Evolutionary conservation across 2,329 filamentous ascomycete species (phyloP).

Genomic region (Colletotrichum sp.): DNA sequence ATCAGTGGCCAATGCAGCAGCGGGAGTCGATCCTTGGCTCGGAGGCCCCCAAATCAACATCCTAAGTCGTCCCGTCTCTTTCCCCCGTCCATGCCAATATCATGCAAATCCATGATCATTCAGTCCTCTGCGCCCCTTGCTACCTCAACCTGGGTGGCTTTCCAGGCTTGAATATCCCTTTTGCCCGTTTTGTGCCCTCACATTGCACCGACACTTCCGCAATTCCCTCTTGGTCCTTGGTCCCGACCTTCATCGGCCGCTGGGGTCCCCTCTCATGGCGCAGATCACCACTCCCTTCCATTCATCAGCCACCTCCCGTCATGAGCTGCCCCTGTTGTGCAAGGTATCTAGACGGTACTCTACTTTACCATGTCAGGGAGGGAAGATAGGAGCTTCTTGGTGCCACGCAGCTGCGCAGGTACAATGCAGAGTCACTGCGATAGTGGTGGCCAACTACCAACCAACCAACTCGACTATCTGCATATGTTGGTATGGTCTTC

Average conservation of each 20-base stretch:
- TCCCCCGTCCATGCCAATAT: background rate
- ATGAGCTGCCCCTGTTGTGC: background rate
- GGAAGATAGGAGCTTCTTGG: background rate
- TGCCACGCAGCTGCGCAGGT: background rate
- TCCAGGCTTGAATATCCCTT: background rate
- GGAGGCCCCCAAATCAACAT: background rate
- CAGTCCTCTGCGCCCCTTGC: background rate
- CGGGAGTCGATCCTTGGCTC: conserved; percentile 17
- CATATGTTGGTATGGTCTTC: background rate
- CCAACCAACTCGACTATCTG: background rate
- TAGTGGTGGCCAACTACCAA: background rate
- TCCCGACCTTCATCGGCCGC: background rate
- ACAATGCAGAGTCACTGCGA: background rate
- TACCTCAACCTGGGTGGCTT: background rate
- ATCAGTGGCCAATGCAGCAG: conserved; percentile 1
- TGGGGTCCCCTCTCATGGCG: background rate
- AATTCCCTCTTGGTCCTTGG: background rate
- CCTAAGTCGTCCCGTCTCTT: background rate
- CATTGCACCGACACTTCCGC: background rate
- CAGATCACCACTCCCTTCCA: conserved; percentile 5
- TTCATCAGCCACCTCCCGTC: background rate
- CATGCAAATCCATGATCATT: background rate
- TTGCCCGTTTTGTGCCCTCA: background rate
- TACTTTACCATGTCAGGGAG: background rate
- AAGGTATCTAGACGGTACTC: background rate